Evolutionary conservation across 345 rosid genomes (phyloP).

Genomic region (Dipteronia sinensis): DNA sequence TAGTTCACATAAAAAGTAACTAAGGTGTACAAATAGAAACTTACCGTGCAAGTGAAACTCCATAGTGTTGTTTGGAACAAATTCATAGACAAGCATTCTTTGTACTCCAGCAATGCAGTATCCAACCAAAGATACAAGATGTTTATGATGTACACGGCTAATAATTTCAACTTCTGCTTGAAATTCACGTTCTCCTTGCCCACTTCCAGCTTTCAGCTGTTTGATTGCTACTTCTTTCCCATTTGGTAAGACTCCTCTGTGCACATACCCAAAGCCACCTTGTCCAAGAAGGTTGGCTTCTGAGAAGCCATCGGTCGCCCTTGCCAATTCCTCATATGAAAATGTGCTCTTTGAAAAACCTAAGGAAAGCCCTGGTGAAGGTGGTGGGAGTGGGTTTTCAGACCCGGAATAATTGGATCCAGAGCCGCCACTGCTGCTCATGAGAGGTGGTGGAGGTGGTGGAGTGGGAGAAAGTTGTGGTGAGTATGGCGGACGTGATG

Average conservation of each 20-base stretch:
- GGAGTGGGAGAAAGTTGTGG: conserved; percentile 20
- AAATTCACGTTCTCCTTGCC: conserved; percentile 69
- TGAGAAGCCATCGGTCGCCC: conserved; percentile 68
- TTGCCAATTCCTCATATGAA: conserved; percentile 56
- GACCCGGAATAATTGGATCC: conserved; percentile 61
- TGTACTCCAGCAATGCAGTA: conserved; percentile 54
- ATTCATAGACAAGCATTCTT: conserved; percentile 75
- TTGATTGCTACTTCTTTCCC: conserved; percentile 69
- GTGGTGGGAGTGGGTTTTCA: conserved; percentile 57
- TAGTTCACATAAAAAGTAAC: background rate
- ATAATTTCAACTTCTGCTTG: conserved; percentile 74
- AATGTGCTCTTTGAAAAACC: conserved; percentile 71
- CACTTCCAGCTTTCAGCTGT: conserved; percentile 64
- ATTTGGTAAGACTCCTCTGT: conserved; percentile 64
- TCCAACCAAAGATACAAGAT: conserved; percentile 72
- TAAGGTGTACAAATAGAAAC: background rate
- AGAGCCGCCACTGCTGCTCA: conserved; percentile 67
- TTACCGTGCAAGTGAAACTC: conserved; percentile 71
- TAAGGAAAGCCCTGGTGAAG: conserved; percentile 56
- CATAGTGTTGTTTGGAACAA: conserved; percentile 61
- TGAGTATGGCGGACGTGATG: conserved; percentile 33
- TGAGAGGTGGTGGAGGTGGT: conserved; percentile 43
- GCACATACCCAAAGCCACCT: conserved; percentile 77
- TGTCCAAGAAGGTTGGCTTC: conserved; percentile 66
- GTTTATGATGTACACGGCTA: conserved; percentile 69